Conservation (phyloP, 805 yeast species). For the Soucietia sequanensis region DNA sequence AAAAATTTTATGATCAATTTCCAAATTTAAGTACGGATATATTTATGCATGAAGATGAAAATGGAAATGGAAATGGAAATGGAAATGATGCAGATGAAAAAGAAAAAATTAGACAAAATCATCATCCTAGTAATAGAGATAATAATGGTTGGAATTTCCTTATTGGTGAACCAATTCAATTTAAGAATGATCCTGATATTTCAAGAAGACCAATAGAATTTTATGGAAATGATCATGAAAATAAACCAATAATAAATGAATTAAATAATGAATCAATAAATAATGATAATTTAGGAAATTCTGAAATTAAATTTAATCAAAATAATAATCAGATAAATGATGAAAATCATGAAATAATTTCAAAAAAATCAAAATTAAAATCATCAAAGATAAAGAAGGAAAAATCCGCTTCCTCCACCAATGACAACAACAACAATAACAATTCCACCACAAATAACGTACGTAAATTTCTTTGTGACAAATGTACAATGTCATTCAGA, state of each 20-base stretch:
- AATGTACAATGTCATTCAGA: slow-evolving; percentile 63
- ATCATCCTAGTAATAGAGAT: slow-evolving; percentile 9
- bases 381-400: slow-evolving; percentile 4
- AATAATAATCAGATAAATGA: too few species aligned
- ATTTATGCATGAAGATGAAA: slow-evolving; percentile 26
- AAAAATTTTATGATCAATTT: slow-evolving; percentile 38
- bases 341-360: too few species aligned
- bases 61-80: slow-evolving; percentile 1
- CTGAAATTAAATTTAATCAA: slow-evolving; percentile 1
- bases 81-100: not conserved
- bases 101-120: not conserved
- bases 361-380: slow-evolving; percentile 2
- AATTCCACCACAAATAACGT: too few species aligned
- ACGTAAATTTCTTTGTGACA: slow-evolving; percentile 55
- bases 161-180: slow-evolving; percentile 18
- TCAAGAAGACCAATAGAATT: not conserved
- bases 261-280: too few species aligned
- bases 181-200: not conserved
- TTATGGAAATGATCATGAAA: too few species aligned
- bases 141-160: slow-evolving; percentile 34
- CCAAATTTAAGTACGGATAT: slow-evolving; percentile 45
- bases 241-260: not conserved
- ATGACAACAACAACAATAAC: slow-evolving; percentile 5
- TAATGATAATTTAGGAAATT: too few species aligned
- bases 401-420: slow-evolving; percentile 6